Evolutionary conservation across 2,329 filamentous ascomycete species (phyloP).

Genomic region (Ascochyta lentis): DNA sequence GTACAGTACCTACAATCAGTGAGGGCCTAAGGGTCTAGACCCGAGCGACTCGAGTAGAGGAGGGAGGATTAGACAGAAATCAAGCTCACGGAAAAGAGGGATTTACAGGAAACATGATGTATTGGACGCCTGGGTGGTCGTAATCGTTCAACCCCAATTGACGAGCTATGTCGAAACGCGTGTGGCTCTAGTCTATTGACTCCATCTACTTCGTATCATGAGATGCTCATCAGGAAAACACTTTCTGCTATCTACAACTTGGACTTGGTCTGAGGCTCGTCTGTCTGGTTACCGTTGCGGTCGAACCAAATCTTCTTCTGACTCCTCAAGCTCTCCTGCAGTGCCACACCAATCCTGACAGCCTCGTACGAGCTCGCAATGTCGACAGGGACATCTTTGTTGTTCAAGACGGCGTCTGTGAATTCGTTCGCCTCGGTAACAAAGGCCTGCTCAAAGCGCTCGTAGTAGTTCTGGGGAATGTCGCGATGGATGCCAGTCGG

Average conservation of each 20-base stretch:
- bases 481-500: constrained; percentile 62
- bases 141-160: not conserved
- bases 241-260: constrained; percentile 40
- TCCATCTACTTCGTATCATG: not conserved
- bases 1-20: too few species aligned
- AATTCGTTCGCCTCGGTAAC: constrained; percentile 70
- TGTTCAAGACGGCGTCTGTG: constrained; percentile 64
- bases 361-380: constrained; percentile 64
- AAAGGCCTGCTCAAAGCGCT: constrained; percentile 68
- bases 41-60: too few species aligned
- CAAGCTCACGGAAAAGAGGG: not conserved
- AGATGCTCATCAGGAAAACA: not conserved
- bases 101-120: not conserved
- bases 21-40: too few species aligned
- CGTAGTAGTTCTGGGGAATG: constrained; percentile 68
- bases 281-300: constrained; percentile 57
- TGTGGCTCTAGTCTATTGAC: constrained; percentile 7
- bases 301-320: constrained; percentile 63
- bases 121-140: not conserved
- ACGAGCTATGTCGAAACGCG: not conserved
- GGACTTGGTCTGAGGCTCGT: constrained; percentile 37
- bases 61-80: too few species aligned
- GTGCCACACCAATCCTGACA: constrained; percentile 64
- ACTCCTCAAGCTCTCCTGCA: constrained; percentile 53
- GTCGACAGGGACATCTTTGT: constrained; percentile 62